Evolutionary conservation across 768 basidiomycete species (phyloP), one percentile per base, ranked within the genome.

Genomic region (Tubosaeta sp.): DNA sequence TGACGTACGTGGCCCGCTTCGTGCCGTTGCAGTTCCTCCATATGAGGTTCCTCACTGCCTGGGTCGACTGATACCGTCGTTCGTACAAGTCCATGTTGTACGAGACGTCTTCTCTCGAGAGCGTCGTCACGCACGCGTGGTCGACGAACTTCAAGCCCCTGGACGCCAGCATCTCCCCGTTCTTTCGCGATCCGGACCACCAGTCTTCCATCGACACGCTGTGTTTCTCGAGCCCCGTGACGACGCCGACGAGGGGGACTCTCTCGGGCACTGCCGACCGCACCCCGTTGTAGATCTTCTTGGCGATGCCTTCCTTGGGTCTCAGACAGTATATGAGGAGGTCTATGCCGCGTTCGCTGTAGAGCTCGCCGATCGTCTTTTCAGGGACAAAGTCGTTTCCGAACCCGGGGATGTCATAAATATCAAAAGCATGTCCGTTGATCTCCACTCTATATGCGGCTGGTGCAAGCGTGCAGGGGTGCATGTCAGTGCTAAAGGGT

Each of bases 61-160:
- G 62, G 37, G 62, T 59, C 22, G 64, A 60, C 43, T 60, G 54
- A 50, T 65, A 64, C 51, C 69, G 65, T 19, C 66, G 61, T 43
- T 60, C 65, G 58, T 69, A 65, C 55, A 71, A 62, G 19, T 63
- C 64, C 58, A 66, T 64, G 54, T 66, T 68, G 56, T 65, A 66
- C 51, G 62, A 64, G 27, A 66, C 65, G 43, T 66, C 65, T 50
- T 66, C 65, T 2, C 61, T 53, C 19, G 65, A 66, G 43, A 68
- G 49, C 22, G 73, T 71, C 32, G 74, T 76, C 58, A 77, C 65
- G 59, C 77, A 77, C 1, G 72, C 77, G 41, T 74, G 68, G 10
- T 71, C 74, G 31, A 57, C 59, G 25, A 74, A 75, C 10, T 61
- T 54, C 56, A 77, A 69, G 14, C 65, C 65, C 34, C 70, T 57